phyloP scores from a whole-genome alignment of 257 asterid species.

The Ehretia macrophylla region DNA sequence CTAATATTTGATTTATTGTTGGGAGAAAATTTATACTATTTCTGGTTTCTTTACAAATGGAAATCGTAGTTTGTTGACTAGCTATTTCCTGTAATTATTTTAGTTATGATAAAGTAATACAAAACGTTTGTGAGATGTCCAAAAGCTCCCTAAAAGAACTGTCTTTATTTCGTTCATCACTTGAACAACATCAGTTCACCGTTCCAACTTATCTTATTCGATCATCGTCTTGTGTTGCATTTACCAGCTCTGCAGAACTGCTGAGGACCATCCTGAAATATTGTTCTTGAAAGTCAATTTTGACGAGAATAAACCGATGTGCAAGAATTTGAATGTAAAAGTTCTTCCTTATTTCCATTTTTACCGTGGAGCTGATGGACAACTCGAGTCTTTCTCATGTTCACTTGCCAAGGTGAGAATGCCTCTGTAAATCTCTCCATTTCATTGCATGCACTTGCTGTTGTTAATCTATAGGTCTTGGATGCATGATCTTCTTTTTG shows the following conservation, averaged over 20 bases:
- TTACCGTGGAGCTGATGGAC: conserved; percentile 96
- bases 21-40: too few relatives aligned
- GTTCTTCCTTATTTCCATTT: conserved; percentile 95
- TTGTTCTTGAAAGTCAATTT: conserved; percentile 82
- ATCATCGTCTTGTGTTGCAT: conserved; percentile 7
- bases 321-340: conserved; percentile 84
- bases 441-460: too few relatives aligned
- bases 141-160: background rate
- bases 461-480: too few relatives aligned
- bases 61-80: too few relatives aligned
- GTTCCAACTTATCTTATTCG: background rate
- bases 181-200: background rate
- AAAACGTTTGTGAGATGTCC: too few relatives aligned
- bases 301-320: conserved; percentile 85
- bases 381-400: conserved; percentile 85
- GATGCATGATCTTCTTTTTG: too few relatives aligned
- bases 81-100: too few relatives aligned
- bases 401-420: conserved; percentile 81
- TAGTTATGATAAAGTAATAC: too few relatives aligned
- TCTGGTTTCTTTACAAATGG: too few relatives aligned
- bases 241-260: conserved; percentile 79
- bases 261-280: conserved; percentile 63
- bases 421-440: background rate
- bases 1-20: too few relatives aligned
- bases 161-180: too few relatives aligned